These are phyloP conservation scores for Cystobasidium onofrii DNA, from an alignment of 768 basidiomycete genomes.

Conservation along the genomic window DNA sequence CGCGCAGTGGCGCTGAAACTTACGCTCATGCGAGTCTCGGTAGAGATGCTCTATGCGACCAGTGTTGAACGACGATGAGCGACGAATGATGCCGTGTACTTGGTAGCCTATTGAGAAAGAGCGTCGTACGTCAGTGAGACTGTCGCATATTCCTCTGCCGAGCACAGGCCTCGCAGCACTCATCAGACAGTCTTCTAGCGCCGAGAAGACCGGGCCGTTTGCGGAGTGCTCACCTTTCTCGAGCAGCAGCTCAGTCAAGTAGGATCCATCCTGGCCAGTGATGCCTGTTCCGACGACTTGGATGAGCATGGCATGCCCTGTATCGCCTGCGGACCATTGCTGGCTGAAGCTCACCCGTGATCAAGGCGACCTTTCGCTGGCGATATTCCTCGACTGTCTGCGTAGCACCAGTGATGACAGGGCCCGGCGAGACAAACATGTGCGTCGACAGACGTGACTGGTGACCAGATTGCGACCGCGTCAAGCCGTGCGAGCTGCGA, in stretches of 20 bases:
- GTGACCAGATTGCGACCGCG: conserved; percentile 11
- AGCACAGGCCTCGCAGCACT: not conserved
- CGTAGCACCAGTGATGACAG: conserved; percentile 19
- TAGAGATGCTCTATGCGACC: conserved; percentile 88
- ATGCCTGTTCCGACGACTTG: conserved; percentile 58
- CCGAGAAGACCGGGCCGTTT: not conserved
- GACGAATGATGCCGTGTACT: conserved; percentile 60
- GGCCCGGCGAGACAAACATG: conserved; percentile 19
- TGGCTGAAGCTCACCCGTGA: conserved; percentile 59
- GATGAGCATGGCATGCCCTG: not conserved
- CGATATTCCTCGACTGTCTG: conserved; percentile 58
- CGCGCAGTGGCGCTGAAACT: conserved; percentile 43
- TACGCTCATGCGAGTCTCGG: conserved; percentile 83
- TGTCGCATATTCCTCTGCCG: not conserved
- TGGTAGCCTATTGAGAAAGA: conserved; percentile 42
- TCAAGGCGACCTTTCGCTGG: conserved; percentile 84
- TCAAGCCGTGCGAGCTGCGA: conserved; percentile 7
- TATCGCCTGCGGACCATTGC: not conserved
- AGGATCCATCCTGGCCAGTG: conserved; percentile 93
- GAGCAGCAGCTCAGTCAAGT: conserved; percentile 60
- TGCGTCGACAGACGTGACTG: conserved; percentile 23
- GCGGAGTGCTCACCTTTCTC: conserved; percentile 41
- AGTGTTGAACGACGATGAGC: conserved; percentile 97
- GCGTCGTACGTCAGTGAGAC: not conserved
- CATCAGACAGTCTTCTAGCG: not conserved